phyloP scores from a whole-genome alignment of 139 green algal species.

The Chlorella sp. region DNA sequence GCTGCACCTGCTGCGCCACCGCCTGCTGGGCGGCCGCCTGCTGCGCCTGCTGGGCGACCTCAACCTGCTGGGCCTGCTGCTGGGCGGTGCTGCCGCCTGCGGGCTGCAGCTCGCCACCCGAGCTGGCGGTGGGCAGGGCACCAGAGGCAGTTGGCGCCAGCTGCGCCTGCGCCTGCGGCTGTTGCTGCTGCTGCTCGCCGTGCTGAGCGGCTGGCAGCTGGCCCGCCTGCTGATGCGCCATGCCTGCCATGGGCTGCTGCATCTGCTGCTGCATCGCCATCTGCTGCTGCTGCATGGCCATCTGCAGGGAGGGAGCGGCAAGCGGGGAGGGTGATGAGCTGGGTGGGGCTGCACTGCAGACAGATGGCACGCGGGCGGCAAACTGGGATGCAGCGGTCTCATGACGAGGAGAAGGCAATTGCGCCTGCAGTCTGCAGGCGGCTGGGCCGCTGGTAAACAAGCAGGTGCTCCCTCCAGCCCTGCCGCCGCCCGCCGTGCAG shows the following conservation, averaged over 20 bases:
- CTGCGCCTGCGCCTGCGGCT: conserved; percentile 10
- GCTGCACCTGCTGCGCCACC: not conserved
- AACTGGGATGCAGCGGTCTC: too few species aligned
- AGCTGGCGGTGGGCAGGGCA: not conserved
- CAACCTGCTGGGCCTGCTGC: not conserved
- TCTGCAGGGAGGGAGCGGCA: too few species aligned
- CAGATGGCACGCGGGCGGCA: too few species aligned
- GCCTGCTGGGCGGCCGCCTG: not conserved
- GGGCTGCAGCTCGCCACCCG: not conserved
- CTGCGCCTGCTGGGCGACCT: not conserved
- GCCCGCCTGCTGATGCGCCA: not conserved
- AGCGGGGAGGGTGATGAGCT: too few species aligned
- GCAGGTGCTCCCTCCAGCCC: too few species aligned
- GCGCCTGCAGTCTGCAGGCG: too few species aligned
- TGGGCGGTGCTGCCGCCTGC: not conserved
- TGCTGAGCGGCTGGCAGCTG: not conserved
- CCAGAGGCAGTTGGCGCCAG: not conserved
- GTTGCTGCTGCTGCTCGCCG: not conserved
- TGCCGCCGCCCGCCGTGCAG: too few species aligned
- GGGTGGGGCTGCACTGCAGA: too few species aligned
- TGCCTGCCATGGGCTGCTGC: not conserved
- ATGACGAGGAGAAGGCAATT: too few species aligned
- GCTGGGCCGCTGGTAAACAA: too few species aligned
- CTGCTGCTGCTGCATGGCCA: conserved; percentile 19
- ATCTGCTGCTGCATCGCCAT: conserved; percentile 19